A percentile compares a stretch with the other conserved stretches of the same genome.
phyloP scores from a whole-genome alignment of 768 basidiomycete genomes.

The Flagelloscypha sp. region DNA sequence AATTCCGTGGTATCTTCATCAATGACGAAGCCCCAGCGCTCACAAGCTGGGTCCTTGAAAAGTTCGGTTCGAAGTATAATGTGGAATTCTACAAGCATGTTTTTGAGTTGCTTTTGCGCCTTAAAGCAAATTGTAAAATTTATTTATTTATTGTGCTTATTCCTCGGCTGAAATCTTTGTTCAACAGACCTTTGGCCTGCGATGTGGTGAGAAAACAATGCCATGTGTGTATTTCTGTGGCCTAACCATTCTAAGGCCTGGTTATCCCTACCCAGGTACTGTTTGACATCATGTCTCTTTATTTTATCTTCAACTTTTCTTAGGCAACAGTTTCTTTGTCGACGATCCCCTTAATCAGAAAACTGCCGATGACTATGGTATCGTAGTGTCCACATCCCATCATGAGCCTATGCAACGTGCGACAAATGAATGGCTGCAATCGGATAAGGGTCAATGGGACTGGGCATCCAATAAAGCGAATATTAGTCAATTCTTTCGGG shows the following conservation, averaged over 20 bases:
- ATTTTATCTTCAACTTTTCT: too few relatives aligned
- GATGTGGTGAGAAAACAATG: too few relatives aligned
- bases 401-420: constrained; percentile 73
- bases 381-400: constrained; percentile 69
- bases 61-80: constrained; percentile 51
- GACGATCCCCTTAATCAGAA: constrained; percentile 56
- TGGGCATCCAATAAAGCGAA: constrained; percentile 45
- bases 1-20: constrained; percentile 65
- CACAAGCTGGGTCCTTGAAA: constrained; percentile 62
- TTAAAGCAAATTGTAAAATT: constrained; percentile 51
- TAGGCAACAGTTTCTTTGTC: constrained; percentile 48
- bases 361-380: constrained; percentile 54
- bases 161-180: too few relatives aligned
- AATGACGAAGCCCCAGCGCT: constrained; percentile 72
- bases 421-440: constrained; percentile 56
- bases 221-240: too few relatives aligned
- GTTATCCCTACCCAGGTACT: too few relatives aligned
- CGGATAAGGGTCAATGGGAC: constrained; percentile 55
- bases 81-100: not conserved
- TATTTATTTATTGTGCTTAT: not conserved
- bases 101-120: constrained; percentile 56
- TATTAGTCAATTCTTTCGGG: constrained; percentile 55
- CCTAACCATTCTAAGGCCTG: too few relatives aligned
- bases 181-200: too few relatives aligned
- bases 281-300: not conserved